Evolutionary conservation across 129 eudicot genomes (phyloP).

Genomic region (Centaurea solstitialis): DNA sequence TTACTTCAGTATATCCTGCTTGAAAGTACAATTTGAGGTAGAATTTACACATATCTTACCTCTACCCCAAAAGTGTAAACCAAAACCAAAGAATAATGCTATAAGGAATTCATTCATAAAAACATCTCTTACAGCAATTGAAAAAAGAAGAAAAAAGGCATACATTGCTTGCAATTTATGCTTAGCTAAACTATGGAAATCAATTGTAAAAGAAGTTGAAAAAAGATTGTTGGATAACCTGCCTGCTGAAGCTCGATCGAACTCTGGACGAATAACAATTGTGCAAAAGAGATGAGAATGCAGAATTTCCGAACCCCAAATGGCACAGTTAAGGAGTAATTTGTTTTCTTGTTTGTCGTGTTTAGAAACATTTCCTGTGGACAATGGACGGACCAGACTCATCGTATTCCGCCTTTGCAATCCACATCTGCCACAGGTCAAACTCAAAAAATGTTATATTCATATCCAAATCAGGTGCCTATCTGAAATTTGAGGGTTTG

Average conservation of each 20-base stretch:
- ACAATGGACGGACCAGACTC: conserved; percentile 55
- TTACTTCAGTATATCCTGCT: neutral
- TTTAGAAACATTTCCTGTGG: conserved; percentile 52
- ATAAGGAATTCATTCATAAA: conserved; percentile 34
- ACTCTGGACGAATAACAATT: neutral
- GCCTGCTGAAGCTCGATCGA: conserved; percentile 19
- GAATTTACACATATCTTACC: neutral
- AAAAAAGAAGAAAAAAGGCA: conserved; percentile 5
- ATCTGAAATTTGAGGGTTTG: neutral
- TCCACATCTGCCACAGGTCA: conserved; percentile 20
- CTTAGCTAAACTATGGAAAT: conserved; percentile 7
- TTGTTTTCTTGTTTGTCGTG: conserved; percentile 4
- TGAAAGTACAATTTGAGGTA: neutral
- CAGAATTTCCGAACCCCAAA: conserved; percentile 17
- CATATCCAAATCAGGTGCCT: neutral
- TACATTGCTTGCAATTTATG: conserved; percentile 17
- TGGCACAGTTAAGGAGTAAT: conserved; percentile 10
- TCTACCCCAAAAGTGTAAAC: neutral
- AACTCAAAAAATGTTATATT: neutral
- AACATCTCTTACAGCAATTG: conserved; percentile 32
- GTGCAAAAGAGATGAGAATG: conserved; percentile 6
- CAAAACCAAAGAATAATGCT: conserved; percentile 6
- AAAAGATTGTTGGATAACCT: conserved; percentile 7
- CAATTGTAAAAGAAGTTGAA: neutral
- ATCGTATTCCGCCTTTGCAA: conserved; percentile 54